phyloP scores from a whole-genome alignment of 441 rosid genomes.

The Brassica hybrid region DNA sequence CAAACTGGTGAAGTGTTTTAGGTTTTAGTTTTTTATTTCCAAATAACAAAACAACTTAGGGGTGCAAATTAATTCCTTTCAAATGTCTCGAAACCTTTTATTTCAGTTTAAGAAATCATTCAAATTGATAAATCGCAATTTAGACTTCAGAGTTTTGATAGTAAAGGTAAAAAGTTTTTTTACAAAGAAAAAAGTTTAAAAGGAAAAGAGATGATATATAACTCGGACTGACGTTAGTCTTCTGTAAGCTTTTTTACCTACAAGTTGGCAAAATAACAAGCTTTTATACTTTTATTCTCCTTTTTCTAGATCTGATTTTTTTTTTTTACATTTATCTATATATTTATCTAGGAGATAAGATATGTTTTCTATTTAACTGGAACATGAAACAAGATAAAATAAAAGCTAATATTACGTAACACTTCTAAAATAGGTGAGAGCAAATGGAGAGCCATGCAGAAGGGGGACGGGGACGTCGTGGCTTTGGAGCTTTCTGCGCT shows the following conservation, averaged over 20 bases:
- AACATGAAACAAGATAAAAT: slow-evolving; percentile 21
- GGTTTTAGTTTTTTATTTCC: neutral
- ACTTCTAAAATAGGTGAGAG: slow-evolving; percentile 7
- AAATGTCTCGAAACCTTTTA: neutral
- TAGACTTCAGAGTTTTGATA: neutral
- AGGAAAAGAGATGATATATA: too few relatives aligned
- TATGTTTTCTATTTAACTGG: slow-evolving; percentile 30
- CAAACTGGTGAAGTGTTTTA: slow-evolving; percentile 19
- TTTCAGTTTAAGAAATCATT: neutral
- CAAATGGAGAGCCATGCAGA: slow-evolving; percentile 29
- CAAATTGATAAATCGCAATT: neutral
- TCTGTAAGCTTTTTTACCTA: slow-evolving; percentile 19
- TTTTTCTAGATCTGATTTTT: neutral
- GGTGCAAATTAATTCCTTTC: neutral
- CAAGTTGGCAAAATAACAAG: slow-evolving; percentile 32
- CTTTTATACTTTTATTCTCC: slow-evolving; percentile 12
- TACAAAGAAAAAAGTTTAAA: too few relatives aligned
- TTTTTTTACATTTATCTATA: neutral
- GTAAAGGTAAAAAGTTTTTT: neutral
- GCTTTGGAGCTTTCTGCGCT: slow-evolving; percentile 37
- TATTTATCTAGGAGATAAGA: slow-evolving; percentile 6
- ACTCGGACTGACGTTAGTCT: too few relatives aligned
- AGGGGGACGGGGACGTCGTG: slow-evolving; percentile 37
- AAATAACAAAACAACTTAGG: neutral
- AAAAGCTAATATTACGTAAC: slow-evolving; percentile 31